Conservation (phyloP, 495 filamentous ascomycete genomes). For the Penicillium cataractarum region DNA sequence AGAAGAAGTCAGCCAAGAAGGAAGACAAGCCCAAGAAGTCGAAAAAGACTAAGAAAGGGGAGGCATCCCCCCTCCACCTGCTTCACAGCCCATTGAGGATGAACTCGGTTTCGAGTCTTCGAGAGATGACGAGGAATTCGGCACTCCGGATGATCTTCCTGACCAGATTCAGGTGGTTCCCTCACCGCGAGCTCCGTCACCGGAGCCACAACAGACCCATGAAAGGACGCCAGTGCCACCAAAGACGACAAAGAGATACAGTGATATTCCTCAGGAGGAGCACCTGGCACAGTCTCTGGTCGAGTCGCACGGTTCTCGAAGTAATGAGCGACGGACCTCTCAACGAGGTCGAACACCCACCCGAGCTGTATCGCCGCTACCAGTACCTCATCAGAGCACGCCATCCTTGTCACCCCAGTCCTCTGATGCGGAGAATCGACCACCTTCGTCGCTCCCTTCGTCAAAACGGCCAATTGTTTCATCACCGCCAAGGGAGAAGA, state of each 20-base stretch:
- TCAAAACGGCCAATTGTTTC: constrained; percentile 34
- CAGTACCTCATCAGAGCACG: constrained; percentile 35
- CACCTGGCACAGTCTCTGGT: constrained; percentile 40
- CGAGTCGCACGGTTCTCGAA: constrained; percentile 27
- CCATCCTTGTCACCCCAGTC: constrained; percentile 71
- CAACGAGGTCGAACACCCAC: constrained; percentile 17
- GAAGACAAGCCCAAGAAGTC: constrained; percentile 51
- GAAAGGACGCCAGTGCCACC: constrained; percentile 42
- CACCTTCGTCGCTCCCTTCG: constrained; percentile 64
- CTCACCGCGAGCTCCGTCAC: constrained; percentile 23
- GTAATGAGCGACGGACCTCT: constrained; percentile 12
- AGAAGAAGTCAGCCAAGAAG: constrained; percentile 42
- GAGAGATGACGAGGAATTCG: constrained; percentile 26
- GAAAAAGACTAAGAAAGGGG: constrained; percentile 50
- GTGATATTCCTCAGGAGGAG: constrained; percentile 48
- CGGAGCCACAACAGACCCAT: constrained; percentile 24
- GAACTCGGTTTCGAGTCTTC: constrained; percentile 12
- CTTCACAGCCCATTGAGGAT: constrained; percentile 12
- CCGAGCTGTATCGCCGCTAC: constrained; percentile 39
- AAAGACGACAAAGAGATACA: constrained; percentile 49
- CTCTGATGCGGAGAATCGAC: constrained; percentile 80
- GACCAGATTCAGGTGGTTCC: constrained; percentile 33
- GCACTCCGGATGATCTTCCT: constrained; percentile 27
- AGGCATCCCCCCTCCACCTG: constrained; percentile 14
- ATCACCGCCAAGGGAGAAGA: constrained; percentile 47